Percentiles rank a stretch among this genome's conserved stretches.
Evolutionary conservation across 495 filamentous ascomycete genomes (phyloP).

Genomic region (Xylaria longipes): DNA sequence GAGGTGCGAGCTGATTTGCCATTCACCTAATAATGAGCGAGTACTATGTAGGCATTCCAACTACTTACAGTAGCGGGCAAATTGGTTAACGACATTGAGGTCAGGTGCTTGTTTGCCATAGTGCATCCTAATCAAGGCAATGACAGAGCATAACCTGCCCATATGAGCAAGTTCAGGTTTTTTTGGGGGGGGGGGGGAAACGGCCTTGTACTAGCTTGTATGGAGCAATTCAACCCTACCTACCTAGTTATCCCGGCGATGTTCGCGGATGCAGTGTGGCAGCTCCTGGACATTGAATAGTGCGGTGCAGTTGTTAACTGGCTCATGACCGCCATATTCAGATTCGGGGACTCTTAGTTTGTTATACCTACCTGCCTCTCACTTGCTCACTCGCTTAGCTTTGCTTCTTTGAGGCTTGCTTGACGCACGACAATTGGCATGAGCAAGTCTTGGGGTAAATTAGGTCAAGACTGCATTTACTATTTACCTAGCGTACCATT

Average conservation of each 20-base stretch:
- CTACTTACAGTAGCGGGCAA: neutral
- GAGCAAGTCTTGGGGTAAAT: neutral
- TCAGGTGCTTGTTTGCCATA: no score
- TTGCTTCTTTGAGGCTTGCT: slow-evolving; percentile 5
- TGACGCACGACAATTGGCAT: neutral
- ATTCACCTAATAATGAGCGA: neutral
- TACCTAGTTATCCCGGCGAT: neutral
- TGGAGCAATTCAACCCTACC: neutral
- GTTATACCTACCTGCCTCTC: neutral
- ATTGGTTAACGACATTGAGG: neutral
- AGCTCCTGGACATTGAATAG: neutral
- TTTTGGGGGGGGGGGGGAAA: no score
- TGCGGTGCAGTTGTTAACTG: neutral
- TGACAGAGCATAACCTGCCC: no score
- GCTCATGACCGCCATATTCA: neutral
- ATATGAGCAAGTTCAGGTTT: neutral
- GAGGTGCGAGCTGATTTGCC: neutral
- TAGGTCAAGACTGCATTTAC: neutral
- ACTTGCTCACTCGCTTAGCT: slow-evolving; percentile 13
- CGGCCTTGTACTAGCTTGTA: neutral
- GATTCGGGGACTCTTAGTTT: neutral
- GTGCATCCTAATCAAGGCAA: neutral
- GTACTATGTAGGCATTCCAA: neutral
- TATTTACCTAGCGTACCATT: neutral
- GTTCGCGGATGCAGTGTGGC: neutral